Conservation (phyloP, 306 rosid genomes). For the Vigna trinervia region DNA sequence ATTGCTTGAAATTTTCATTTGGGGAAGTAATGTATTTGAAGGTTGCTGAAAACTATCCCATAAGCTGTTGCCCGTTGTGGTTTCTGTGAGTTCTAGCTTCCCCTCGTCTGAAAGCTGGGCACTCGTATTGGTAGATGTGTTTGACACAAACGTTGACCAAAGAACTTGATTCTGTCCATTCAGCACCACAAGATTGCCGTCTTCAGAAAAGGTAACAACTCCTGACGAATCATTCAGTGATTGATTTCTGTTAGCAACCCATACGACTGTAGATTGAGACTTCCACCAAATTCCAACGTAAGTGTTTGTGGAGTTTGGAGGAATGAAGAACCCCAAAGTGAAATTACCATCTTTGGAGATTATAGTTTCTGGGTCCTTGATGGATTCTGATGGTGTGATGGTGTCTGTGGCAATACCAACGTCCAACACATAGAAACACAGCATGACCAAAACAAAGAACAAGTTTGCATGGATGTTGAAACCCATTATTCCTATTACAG, state of each 20-base stretch:
- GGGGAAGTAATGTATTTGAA: slow-evolving; percentile 28
- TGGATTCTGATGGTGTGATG: slow-evolving; percentile 26
- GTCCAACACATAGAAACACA: neutral
- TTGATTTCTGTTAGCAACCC: slow-evolving; percentile 21
- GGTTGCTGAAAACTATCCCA: slow-evolving; percentile 54
- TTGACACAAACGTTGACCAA: slow-evolving; percentile 48
- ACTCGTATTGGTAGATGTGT: neutral
- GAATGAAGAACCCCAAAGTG: slow-evolving; percentile 5
- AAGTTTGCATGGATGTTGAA: neutral
- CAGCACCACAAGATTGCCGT: slow-evolving; percentile 21
- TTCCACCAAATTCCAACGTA: slow-evolving; percentile 22
- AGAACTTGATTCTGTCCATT: slow-evolving; percentile 35
- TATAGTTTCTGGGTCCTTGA: slow-evolving; percentile 39
- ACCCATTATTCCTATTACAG: slow-evolving; percentile 4
- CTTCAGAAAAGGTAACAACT: neutral
- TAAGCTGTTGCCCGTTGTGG: neutral
- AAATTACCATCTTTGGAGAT: slow-evolving; percentile 7
- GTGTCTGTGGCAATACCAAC: slow-evolving; percentile 1
- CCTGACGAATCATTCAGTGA: slow-evolving; percentile 5
- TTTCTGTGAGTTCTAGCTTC: slow-evolving; percentile 42
- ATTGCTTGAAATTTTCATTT: slow-evolving; percentile 30
- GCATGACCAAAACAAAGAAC: slow-evolving; percentile 3
- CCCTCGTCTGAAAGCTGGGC: slow-evolving; percentile 39
- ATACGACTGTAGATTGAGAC: neutral
- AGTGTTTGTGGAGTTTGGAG: slow-evolving; percentile 10